phyloP scores from a whole-genome alignment of 2,329 filamentous ascomycete species.

The Aspergillus flavus region DNA sequence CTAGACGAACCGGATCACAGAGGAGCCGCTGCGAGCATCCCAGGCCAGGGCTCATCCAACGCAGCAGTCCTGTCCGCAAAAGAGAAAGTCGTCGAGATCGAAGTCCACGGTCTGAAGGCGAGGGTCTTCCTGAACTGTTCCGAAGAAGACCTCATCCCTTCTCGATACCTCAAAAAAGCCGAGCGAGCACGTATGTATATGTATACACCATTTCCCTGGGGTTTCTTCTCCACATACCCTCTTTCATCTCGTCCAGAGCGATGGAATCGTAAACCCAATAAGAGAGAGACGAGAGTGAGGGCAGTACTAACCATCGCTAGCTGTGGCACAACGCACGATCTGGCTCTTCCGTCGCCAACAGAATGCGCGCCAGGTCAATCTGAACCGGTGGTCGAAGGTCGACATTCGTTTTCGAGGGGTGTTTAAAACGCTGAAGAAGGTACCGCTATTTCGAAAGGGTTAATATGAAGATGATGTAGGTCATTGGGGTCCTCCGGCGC shows the following conservation, averaged over 20 bases:
- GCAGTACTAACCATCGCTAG: slow-evolving; percentile 14
- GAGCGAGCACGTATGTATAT: slow-evolving; percentile 21
- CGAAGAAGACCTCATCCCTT: slow-evolving; percentile 26
- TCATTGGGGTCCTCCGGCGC: not conserved
- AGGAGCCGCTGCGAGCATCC: not conserved
- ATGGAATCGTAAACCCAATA: not conserved
- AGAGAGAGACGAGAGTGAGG: not conserved
- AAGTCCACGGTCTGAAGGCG: slow-evolving; percentile 25
- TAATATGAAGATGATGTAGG: slow-evolving; percentile 23
- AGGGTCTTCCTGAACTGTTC: slow-evolving; percentile 24
- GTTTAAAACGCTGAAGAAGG: slow-evolving; percentile 27
- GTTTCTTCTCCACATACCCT: not conserved
- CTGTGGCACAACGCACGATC: slow-evolving; percentile 16
- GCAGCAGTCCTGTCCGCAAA: not conserved
- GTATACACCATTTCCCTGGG: not conserved
- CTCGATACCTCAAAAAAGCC: slow-evolving; percentile 22
- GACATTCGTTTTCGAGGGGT: slow-evolving; percentile 28
- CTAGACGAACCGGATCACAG: not conserved
- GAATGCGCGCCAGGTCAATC: slow-evolving; percentile 22
- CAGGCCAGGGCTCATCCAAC: not conserved
- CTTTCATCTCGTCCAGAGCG: not conserved
- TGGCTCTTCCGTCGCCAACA: slow-evolving; percentile 28
- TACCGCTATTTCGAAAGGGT: slow-evolving; percentile 21
- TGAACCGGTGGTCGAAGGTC: slow-evolving; percentile 24
- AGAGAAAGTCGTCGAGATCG: slow-evolving; percentile 13